These are phyloP conservation scores for Dryas alaskensis DNA, from an alignment of 306 rosid species.

Conservation along the genomic window DNA sequence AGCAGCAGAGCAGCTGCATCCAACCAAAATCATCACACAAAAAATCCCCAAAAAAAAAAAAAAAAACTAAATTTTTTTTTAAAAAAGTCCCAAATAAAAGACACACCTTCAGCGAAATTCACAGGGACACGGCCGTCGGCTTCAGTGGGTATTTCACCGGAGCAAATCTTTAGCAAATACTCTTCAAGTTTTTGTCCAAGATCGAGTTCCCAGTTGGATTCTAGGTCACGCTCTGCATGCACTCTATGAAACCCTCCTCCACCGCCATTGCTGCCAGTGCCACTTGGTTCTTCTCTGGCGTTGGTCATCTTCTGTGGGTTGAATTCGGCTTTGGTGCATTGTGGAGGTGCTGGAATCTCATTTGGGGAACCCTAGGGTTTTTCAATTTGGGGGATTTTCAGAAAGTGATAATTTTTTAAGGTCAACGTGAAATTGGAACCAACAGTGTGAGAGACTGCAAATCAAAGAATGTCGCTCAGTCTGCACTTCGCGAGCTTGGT, in stretches of 20 bases:
- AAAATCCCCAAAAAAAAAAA: slow-evolving; percentile 17
- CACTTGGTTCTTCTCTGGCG: slow-evolving; percentile 35
- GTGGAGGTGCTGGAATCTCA: slow-evolving; percentile 24
- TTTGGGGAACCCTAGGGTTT: slow-evolving; percentile 45
- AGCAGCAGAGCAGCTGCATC: slow-evolving; percentile 89
- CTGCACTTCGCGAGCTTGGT: neutral
- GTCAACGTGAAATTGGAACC: neutral
- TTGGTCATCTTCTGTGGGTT: slow-evolving; percentile 48
- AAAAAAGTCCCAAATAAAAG: neutral
- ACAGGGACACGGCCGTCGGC: slow-evolving; percentile 51
- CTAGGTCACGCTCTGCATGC: slow-evolving; percentile 87
- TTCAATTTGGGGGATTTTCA: slow-evolving; percentile 13
- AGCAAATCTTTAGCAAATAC: slow-evolving; percentile 72
- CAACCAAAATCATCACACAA: slow-evolving; percentile 14
- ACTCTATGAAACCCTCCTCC: slow-evolving; percentile 53
- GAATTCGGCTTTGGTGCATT: slow-evolving; percentile 14
- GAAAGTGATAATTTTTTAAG: neutral
- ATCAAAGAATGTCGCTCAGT: neutral
- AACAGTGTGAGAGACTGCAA: neutral
- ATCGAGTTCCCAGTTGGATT: slow-evolving; percentile 93
- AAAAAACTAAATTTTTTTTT: neutral
- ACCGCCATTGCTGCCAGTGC: slow-evolving; percentile 24
- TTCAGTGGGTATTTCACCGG: slow-evolving; percentile 68
- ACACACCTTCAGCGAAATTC: slow-evolving; percentile 87
- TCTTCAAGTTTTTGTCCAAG: slow-evolving; percentile 83